A percentile compares a stretch with the other conserved stretches of the same genome.
Evolutionary conservation across 2,329 filamentous ascomycete species (phyloP).

Genomic region (Chrysoporthe deuterocubensis): DNA sequence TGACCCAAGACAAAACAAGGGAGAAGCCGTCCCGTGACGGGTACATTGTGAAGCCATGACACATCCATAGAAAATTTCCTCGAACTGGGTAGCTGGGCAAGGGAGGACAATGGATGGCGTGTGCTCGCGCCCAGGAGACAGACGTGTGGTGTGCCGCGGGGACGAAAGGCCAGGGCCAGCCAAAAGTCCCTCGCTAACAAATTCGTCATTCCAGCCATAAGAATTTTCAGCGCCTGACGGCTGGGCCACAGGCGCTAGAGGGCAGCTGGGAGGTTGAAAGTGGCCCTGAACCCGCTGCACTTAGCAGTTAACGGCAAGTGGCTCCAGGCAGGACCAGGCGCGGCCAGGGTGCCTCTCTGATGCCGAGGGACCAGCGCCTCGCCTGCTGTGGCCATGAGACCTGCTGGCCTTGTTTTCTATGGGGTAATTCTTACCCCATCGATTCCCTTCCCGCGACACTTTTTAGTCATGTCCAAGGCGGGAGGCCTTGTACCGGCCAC

Average conservation of each 20-base stretch:
- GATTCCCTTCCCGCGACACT: slow-evolving; percentile 29
- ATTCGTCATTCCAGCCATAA: not conserved
- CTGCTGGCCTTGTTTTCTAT: slow-evolving; percentile 32
- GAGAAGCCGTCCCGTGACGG: slow-evolving; percentile 8
- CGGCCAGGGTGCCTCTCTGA: slow-evolving; percentile 22
- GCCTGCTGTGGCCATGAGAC: slow-evolving; percentile 31
- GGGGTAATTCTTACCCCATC: slow-evolving; percentile 38
- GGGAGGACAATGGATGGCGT: not conserved
- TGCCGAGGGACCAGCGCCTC: slow-evolving; percentile 30
- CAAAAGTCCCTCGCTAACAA: slow-evolving; percentile 3
- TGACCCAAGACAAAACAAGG: slow-evolving; percentile 7
- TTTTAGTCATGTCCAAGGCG: slow-evolving; percentile 26
- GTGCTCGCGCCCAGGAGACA: not conserved
- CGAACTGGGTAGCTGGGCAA: not conserved
- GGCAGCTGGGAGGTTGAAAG: slow-evolving; percentile 16
- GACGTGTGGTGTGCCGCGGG: not conserved
- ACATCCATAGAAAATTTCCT: slow-evolving; percentile 1
- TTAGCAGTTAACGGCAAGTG: slow-evolving; percentile 31
- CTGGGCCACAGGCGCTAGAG: slow-evolving; percentile 12
- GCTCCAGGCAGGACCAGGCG: slow-evolving; percentile 4
- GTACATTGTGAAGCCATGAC: slow-evolving; percentile 11
- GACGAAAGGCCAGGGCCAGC: not conserved
- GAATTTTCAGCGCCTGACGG: slow-evolving; percentile 11
- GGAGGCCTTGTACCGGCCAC: slow-evolving; percentile 13
- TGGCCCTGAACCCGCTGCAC: slow-evolving; percentile 18